Evolutionary conservation across 1,284 basidiomycete species (phyloP), one percentile per base, ranked within the genome.

Genomic region (Ceratobasidium sp.): DNA sequence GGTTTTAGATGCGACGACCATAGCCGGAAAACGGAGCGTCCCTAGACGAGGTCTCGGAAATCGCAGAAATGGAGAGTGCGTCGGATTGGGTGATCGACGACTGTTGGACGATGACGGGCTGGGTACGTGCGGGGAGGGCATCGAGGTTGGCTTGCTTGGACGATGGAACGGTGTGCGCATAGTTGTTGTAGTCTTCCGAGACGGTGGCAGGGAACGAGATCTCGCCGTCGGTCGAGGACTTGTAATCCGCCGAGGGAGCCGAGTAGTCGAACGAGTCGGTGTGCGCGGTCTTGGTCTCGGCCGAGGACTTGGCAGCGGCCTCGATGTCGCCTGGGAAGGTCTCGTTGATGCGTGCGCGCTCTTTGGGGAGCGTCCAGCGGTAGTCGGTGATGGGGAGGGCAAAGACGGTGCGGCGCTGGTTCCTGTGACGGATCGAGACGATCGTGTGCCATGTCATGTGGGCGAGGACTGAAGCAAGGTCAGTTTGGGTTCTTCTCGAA

Each of bases 341-440:
- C 45, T 45, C 28, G 36, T 70, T 43, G 65, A 58, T 21, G 53
- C 65, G 65, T 28, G 39, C 53, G 39, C 39, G 65, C 39, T 53
- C 53, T 26, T 39, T 32, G 41, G 52, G 36, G 53, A 70, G 65
- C 1, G 14, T 58, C 65, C 65, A 70, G 65, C 65, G 65, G 53
- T 70, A 70, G 53, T 70, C 65, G 53, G 53, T 32, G 53, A 70
- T 70, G 28, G 65, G 65, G 41, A 23, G 52, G 39, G 41, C 45
- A 36, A 70, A 58, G 52, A 57, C 52, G 52, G 34, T 48, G 34
- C 36, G 52, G 39, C 65, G 65, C 18, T 14, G 14, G 28, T 18
- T 12, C 16, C 28, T 21, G 65, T 58, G 32, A 14, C 65, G 65
- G 39, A 58, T 10, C 3, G 65, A 57, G 28, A 70, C 43, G 28